Evolutionary conservation across 1,284 basidiomycete species (phyloP).

Genomic region (Wallemia ichthyophaga): DNA sequence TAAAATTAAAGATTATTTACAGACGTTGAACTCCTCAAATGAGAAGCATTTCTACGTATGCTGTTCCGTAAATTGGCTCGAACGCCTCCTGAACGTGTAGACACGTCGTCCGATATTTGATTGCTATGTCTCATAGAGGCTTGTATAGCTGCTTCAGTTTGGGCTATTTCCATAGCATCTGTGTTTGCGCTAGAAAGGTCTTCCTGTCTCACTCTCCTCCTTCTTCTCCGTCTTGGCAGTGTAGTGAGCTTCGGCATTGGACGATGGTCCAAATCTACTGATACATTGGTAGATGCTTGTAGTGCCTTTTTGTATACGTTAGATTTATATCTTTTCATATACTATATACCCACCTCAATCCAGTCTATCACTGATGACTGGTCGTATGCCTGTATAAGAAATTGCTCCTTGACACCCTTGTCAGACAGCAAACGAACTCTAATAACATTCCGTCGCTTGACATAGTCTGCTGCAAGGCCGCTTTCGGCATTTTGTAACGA

Average conservation of each 20-base stretch:
- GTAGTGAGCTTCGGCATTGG: slow-evolving; percentile 46
- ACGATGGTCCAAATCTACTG: slow-evolving; percentile 65
- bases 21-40: not conserved
- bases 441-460: slow-evolving; percentile 84
- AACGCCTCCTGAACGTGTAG: not conserved
- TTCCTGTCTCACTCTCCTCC: not conserved
- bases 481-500: slow-evolving; percentile 71
- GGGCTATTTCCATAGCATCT: not conserved
- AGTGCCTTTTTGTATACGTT: slow-evolving; percentile 29
- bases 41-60: not conserved
- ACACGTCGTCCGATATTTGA: not conserved
- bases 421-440: slow-evolving; percentile 27
- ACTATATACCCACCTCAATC: slow-evolving; percentile 44
- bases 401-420: slow-evolving; percentile 68
- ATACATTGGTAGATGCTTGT: slow-evolving; percentile 75
- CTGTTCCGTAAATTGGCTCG: not conserved
- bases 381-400: slow-evolving; percentile 65
- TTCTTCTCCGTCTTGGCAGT: not conserved
- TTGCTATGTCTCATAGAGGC: not conserved
- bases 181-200: not conserved
- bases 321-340: slow-evolving; percentile 4
- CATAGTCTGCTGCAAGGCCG: slow-evolving; percentile 77
- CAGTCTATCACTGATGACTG: slow-evolving; percentile 66
- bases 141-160: not conserved
- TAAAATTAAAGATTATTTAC: not conserved